Conservation (phyloP, 2,329 filamentous ascomycete species). For the Clarireedia homoeocarpa region DNA sequence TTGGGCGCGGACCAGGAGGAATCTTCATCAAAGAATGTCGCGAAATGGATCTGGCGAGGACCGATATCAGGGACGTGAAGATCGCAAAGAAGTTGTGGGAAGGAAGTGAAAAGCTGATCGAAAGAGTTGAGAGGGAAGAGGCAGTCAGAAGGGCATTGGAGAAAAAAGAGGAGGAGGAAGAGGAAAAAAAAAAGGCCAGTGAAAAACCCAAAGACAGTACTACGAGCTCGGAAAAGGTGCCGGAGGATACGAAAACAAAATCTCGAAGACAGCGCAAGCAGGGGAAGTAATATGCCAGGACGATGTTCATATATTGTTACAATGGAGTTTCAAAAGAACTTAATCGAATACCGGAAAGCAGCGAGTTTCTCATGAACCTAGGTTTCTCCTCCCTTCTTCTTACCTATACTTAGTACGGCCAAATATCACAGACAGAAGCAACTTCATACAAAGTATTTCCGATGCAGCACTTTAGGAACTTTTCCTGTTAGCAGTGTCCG, state of each 20-base stretch:
- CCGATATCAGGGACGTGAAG: constrained; percentile 70
- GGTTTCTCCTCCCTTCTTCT: too few relatives aligned
- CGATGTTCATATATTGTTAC: constrained; percentile 1
- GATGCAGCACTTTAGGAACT: too few relatives aligned
- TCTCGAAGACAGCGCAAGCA: constrained; percentile 24
- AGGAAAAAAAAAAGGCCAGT: constrained; percentile 22
- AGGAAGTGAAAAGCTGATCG: constrained; percentile 76
- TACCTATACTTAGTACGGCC: too few relatives aligned
- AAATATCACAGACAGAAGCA: too few relatives aligned
- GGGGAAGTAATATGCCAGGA: neutral
- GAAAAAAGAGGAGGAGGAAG: constrained; percentile 33
- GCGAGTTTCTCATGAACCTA: too few relatives aligned
- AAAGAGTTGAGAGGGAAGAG: constrained; percentile 71
- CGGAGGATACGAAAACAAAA: constrained; percentile 22
- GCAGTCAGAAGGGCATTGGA: constrained; percentile 44
- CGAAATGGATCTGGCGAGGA: constrained; percentile 61
- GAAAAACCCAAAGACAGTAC: constrained; percentile 23
- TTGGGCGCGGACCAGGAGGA: constrained; percentile 58
- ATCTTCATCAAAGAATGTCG: constrained; percentile 84
- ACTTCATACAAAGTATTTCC: too few relatives aligned
- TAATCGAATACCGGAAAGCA: neutral
- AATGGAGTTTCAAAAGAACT: neutral
- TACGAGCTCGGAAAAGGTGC: constrained; percentile 31
- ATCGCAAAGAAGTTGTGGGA: constrained; percentile 84
- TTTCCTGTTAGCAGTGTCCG: too few relatives aligned